phyloP scores from a whole-genome alignment of 768 basidiomycete genomes.

The Lactarius sanguifluus region DNA sequence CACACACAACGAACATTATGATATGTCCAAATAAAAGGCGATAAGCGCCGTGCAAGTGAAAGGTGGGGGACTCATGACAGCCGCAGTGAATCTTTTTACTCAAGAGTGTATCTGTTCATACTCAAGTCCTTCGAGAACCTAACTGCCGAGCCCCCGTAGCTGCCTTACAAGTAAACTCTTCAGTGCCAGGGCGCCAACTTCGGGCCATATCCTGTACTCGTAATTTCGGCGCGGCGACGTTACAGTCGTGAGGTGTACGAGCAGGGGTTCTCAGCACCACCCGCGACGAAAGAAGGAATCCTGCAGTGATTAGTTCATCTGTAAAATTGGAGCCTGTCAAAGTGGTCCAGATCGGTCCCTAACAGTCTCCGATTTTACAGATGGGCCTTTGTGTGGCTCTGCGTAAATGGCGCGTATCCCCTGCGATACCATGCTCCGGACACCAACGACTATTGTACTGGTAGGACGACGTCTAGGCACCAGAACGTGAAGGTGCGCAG shows the following conservation, averaged over 20 bases:
- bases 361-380: too few species aligned
- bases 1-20: background rate
- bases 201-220: background rate
- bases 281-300: background rate
- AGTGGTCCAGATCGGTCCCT: too few species aligned
- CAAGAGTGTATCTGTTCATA: background rate
- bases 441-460: background rate
- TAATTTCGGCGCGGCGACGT: background rate
- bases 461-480: background rate
- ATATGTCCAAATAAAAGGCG: background rate
- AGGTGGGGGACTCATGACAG: background rate
- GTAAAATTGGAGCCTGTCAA: too few species aligned
- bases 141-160: background rate
- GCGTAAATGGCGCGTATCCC: background rate
- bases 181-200: background rate
- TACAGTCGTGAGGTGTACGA: background rate
- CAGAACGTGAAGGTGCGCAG: background rate
- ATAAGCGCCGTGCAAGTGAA: background rate
- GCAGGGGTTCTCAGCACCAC: background rate
- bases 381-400: background rate
- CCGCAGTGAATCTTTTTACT: background rate
- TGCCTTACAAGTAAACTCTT: background rate
- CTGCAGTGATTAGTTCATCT: background rate
- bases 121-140: background rate
- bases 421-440: background rate